phyloP scores from a whole-genome alignment of 805 yeast species.

The Hanseniaspora hatyaiensis region DNA sequence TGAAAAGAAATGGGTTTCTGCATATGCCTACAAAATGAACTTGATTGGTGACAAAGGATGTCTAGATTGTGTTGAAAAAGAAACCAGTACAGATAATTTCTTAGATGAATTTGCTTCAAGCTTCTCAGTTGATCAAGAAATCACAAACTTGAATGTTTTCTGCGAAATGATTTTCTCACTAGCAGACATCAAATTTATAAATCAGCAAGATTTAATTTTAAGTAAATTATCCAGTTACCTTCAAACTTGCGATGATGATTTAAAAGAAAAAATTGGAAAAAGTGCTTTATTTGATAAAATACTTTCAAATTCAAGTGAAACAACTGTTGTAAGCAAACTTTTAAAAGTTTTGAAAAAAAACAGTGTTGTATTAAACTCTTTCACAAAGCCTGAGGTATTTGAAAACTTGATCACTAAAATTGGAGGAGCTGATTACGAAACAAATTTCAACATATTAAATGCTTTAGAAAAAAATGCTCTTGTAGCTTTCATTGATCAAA shows the following conservation, averaged over 20 bases:
- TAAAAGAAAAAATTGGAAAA: neutral
- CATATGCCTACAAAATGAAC: slow-evolving; percentile 37
- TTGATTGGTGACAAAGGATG: slow-evolving; percentile 48
- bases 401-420: neutral
- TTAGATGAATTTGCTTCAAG: too few species aligned
- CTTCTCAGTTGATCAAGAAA: neutral
- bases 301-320: neutral
- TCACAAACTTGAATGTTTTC: neutral
- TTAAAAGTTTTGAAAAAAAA: slow-evolving; percentile 1
- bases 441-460: neutral
- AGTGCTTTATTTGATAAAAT: neutral
- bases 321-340: neutral
- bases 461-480: neutral
- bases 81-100: neutral
- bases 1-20: slow-evolving; percentile 39
- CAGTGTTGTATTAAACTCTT: neutral
- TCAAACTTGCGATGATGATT: neutral
- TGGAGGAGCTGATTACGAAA: neutral
- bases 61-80: neutral
- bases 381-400: neutral
- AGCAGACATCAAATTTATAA: too few species aligned
- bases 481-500: neutral
- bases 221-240: neutral
- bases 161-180: neutral
- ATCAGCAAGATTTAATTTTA: too few species aligned